Evolutionary conservation across 345 rosid genomes (phyloP), one percentile per base, ranked within the genome.

Genomic region (Aurinia saxatilis): DNA sequence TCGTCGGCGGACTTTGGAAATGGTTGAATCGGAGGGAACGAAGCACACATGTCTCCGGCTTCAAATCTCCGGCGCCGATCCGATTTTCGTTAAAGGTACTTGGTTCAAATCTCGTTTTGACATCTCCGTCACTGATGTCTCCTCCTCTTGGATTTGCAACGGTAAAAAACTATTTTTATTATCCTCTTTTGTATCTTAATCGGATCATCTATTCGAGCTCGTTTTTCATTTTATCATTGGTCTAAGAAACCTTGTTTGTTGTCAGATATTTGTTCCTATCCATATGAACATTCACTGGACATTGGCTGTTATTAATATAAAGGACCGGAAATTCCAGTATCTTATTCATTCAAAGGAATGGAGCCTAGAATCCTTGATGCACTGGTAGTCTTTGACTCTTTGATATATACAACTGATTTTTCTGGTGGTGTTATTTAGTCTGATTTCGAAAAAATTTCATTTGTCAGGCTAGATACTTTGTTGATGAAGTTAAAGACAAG

Each of bases 211-310:
- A n/a, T 30, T 39, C 11, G 13, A 29, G 41, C 12, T 38, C 11
- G n/a, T 8, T 3, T 10, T 56, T 39, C 8, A 2, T 18, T 30
- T 50, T 3, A 40, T 13, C 31, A n/a, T 36, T 17, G 13, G 27
- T 23, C 15, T 34, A 69, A 52, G 50, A 18, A 30, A 52, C 47
- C 14, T 14, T 37, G 47, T 13, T 33, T 57, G 47, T 67, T 66
- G 53, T 61, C 83, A 95, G 99, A 86, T 95, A 75, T 95, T 95
- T 79, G 80, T 90, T 67, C 99, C 99, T 29, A 81, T 95, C 77
- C 99, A 95, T 79, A 74, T 65, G 73, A 84, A 77, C 62, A 80
- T 86, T 56, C 99, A 95, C 63, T 95, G 99, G 99, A 88, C 96
- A 66, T 84, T 95, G 81, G 97, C 96, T 35, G 77, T 95, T 53